These are phyloP conservation scores for Fusarium humuli DNA, from an alignment of 2,329 filamentous ascomycete species.

Conservation along the genomic window DNA sequence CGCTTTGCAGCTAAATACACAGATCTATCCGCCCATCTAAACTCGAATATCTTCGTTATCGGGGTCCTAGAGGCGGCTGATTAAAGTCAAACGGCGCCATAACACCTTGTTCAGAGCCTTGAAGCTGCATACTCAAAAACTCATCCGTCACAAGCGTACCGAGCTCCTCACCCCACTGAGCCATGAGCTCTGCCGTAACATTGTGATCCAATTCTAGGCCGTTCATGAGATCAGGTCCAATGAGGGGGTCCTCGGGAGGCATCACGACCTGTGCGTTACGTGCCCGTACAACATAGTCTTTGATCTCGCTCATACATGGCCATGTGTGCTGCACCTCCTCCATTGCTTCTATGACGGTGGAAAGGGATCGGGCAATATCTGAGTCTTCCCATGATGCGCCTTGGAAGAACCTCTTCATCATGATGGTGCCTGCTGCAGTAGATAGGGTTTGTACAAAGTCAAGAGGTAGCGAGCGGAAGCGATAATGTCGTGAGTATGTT, in stretches of 20 bases:
- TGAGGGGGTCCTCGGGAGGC: conserved; percentile 50
- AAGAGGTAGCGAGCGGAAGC: conserved; percentile 57
- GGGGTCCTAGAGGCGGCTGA: conserved; percentile 35
- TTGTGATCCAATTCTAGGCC: conserved; percentile 47
- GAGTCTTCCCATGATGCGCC: conserved; percentile 55
- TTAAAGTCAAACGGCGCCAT: conserved; percentile 50
- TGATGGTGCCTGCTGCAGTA: conserved; percentile 58
- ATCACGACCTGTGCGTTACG: conserved; percentile 48
- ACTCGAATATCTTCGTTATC: background rate
- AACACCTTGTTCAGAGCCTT: conserved; percentile 42
- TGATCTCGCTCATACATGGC: conserved; percentile 59
- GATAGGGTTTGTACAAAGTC: conserved; percentile 63
- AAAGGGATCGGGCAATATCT: conserved; percentile 62
- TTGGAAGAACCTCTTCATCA: conserved; percentile 60
- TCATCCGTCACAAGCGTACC: conserved; percentile 52
- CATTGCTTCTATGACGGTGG: conserved; percentile 62
- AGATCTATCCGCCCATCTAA: background rate
- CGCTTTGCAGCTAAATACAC: background rate
- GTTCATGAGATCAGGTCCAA: conserved; percentile 51
- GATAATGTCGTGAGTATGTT: conserved; percentile 58
- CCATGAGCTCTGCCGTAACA: conserved; percentile 44
- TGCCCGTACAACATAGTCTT: conserved; percentile 49
- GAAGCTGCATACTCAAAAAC: conserved; percentile 51
- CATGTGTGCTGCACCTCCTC: conserved; percentile 63
- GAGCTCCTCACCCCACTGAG: conserved; percentile 48